A percentile compares a stretch with the other conserved stretches of the same genome.
These are phyloP conservation scores for Litsea cubeba DNA, from an alignment of 164 flowering plant genomes.

Conservation along the genomic window DNA sequence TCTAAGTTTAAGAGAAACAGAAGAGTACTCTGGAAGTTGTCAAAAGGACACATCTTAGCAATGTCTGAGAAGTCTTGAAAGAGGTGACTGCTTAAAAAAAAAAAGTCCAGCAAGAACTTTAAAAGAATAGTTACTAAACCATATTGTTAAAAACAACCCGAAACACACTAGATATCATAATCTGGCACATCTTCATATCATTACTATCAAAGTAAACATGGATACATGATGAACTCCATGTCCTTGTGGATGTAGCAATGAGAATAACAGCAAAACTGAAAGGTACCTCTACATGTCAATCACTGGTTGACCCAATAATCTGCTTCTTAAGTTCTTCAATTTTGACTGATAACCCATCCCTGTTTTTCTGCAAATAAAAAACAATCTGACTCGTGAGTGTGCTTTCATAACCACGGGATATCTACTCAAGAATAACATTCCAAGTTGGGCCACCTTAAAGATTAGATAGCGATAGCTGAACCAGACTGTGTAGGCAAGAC, in stretches of 20 bases:
- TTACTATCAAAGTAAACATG: neutral
- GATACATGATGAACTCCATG: neutral
- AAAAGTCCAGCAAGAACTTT: no score
- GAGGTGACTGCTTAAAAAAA: no score
- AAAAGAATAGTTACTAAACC: neutral
- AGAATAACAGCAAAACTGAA: neutral
- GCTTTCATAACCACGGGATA: neutral
- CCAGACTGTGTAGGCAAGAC: slow-evolving; percentile 79
- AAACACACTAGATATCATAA: neutral
- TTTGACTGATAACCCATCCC: slow-evolving; percentile 62
- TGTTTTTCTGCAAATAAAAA: slow-evolving; percentile 47
- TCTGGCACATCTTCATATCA: neutral
- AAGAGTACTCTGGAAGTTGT: neutral
- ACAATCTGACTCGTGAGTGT: neutral
- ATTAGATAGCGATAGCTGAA: slow-evolving; percentile 71
- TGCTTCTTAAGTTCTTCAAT: slow-evolving; percentile 60
- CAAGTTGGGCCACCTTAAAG: slow-evolving; percentile 60
- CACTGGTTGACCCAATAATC: slow-evolving; percentile 50
- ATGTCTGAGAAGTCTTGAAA: no score
- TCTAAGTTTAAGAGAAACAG: no score
- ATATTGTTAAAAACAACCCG: neutral
- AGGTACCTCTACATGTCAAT: slow-evolving; percentile 17
- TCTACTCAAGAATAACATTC: neutral
- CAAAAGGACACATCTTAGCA: neutral
- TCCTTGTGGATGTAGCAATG: neutral